These are phyloP conservation scores for Prunus armeniaca DNA, from an alignment of 306 rosid genomes.

Conservation along the genomic window DNA sequence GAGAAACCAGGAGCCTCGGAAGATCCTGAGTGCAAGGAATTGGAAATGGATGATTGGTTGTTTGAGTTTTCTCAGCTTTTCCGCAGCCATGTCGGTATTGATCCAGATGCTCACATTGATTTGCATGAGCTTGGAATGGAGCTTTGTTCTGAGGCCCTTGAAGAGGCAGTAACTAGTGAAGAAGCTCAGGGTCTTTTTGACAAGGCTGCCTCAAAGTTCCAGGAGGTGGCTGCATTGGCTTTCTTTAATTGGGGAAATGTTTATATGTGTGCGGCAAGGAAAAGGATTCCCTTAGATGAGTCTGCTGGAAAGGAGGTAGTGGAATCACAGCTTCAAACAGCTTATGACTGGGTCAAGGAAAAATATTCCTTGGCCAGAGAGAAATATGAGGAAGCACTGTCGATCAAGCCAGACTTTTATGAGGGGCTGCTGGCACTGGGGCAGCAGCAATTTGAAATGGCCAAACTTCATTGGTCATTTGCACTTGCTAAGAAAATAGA, in stretches of 20 bases:
- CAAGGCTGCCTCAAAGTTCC: constrained; percentile 94
- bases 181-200: constrained; percentile 89
- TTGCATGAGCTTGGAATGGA: constrained; percentile 99
- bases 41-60: constrained; percentile 99
- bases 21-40: constrained; percentile 78
- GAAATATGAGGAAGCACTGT: constrained; percentile 87
- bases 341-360: constrained; percentile 96
- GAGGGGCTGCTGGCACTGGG: constrained; percentile 93
- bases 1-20: constrained; percentile 55
- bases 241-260: constrained; percentile 98
- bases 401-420: constrained; percentile 87
- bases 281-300: constrained; percentile 89
- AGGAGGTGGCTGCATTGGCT: constrained; percentile 97
- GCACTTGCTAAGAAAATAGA: constrained; percentile 89
- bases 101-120: constrained; percentile 92
- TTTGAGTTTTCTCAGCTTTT: constrained; percentile 97
- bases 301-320: constrained; percentile 72
- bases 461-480: constrained; percentile 96
- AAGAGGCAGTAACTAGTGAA: constrained; percentile 91
- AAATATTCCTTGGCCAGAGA: constrained; percentile 83
- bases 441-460: constrained; percentile 96
- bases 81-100: constrained; percentile 94
- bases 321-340: constrained; percentile 77
- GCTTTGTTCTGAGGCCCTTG: constrained; percentile 97
- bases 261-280: constrained; percentile 95